These are phyloP conservation scores for Hypoxylon sp. DNA, from an alignment of 2,329 filamentous ascomycete genomes.

Conservation along the genomic window DNA sequence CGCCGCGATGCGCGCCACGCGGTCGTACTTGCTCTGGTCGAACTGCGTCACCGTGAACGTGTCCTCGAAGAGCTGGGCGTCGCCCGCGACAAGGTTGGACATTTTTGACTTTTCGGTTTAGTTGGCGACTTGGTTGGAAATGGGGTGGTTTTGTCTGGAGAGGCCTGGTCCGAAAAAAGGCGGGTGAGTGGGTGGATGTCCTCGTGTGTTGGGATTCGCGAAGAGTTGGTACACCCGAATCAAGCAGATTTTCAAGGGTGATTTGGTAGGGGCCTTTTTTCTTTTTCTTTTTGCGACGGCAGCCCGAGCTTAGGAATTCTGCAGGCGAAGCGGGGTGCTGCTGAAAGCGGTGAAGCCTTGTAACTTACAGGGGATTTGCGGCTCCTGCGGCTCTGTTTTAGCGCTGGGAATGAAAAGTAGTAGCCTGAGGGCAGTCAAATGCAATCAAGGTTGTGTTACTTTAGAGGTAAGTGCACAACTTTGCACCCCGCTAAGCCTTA, in stretches of 20 bases:
- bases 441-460: conserved; percentile 7
- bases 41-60: conserved; percentile 85
- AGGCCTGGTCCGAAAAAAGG: neutral
- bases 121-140: neutral
- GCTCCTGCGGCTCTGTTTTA: conserved; percentile 41
- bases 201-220: neutral
- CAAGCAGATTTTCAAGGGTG: neutral
- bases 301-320: conserved; percentile 19
- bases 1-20: conserved; percentile 87
- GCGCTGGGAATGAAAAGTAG: neutral
- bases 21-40: conserved; percentile 93
- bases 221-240: neutral
- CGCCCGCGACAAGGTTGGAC: conserved; percentile 73
- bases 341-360: conserved; percentile 51
- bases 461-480: neutral
- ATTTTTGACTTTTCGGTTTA: conserved; percentile 53
- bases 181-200: neutral
- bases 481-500: conserved; percentile 1
- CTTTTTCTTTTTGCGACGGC: neutral
- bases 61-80: conserved; percentile 95
- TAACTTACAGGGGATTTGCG: conserved; percentile 42
- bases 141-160: neutral
- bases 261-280: neutral
- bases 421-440: neutral
- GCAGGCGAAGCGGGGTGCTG: conserved; percentile 32